Percentiles rank a stretch among this genome's conserved stretches.
Conservation (phyloP, 2,329 filamentous ascomycete genomes). For the Huntiella bhutanensis region DNA sequence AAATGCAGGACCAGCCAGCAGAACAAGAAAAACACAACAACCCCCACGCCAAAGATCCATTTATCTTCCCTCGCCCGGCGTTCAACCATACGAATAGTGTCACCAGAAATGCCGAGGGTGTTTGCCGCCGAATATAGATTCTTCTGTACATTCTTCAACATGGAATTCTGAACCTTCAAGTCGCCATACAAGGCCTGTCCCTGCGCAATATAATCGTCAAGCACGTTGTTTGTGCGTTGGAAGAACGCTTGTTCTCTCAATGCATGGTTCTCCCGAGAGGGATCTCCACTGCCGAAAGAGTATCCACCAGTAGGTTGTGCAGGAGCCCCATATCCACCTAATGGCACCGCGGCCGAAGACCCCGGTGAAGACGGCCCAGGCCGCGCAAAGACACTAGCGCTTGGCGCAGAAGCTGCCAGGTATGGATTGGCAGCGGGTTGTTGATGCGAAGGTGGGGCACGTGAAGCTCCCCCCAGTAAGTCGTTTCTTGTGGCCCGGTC, state of each 20-base stretch:
- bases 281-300: conserved; percentile 37
- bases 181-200: conserved; percentile 82
- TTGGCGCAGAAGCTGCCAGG: conserved; percentile 22
- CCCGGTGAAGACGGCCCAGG: not conserved
- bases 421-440: conserved; percentile 60
- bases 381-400: conserved; percentile 1
- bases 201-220: conserved; percentile 86
- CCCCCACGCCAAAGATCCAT: conserved; percentile 88
- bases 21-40: conserved; percentile 72
- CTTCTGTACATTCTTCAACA: conserved; percentile 86
- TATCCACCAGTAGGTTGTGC: conserved; percentile 8
- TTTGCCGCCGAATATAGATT: conserved; percentile 84
- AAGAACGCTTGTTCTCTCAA: conserved; percentile 84
- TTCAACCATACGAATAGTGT: conserved; percentile 95
- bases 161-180: conserved; percentile 74
- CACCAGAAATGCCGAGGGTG: conserved; percentile 78
- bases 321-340: conserved; percentile 1
- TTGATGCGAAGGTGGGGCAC: conserved; percentile 34
- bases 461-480: conserved; percentile 59
- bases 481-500: conserved; percentile 53
- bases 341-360: not conserved
- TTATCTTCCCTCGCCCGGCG: conserved; percentile 83
- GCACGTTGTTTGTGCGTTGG: conserved; percentile 55
- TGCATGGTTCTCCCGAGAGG: conserved; percentile 60
- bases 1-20: conserved; percentile 83